Conservation (phyloP, 257 asterid genomes). For the Voacanga thouarsii region DNA sequence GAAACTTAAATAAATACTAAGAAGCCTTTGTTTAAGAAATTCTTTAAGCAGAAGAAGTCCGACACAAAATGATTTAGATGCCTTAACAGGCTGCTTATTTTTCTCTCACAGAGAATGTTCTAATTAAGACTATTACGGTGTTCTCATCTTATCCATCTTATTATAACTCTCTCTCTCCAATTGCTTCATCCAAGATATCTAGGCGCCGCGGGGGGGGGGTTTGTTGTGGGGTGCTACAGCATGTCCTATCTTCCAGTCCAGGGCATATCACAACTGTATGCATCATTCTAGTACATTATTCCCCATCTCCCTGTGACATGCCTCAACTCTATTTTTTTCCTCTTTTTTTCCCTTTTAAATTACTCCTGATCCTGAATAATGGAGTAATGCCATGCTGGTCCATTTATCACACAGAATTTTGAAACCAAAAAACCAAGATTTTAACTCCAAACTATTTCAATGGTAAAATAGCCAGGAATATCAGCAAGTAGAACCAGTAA, state of each 20-base stretch:
- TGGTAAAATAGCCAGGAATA: background rate
- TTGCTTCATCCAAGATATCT: background rate
- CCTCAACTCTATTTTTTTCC: background rate
- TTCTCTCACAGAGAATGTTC: background rate
- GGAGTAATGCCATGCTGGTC: background rate
- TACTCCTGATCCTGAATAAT: background rate
- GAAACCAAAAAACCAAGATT: background rate
- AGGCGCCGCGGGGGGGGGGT: too few species aligned
- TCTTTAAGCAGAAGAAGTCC: background rate
- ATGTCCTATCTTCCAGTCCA: background rate
- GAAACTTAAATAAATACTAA: background rate
- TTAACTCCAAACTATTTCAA: background rate
- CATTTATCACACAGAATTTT: background rate
- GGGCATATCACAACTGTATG: background rate
- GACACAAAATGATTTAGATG: background rate
- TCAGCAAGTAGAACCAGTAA: background rate
- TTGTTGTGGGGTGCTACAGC: background rate
- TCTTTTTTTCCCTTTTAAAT: background rate
- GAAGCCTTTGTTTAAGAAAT: background rate
- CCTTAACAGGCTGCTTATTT: too few species aligned
- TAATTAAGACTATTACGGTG: background rate
- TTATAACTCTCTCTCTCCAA: background rate
- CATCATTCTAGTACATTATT: background rate
- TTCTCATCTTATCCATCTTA: background rate
- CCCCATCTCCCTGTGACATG: background rate